Evolutionary conservation across 257 asterid species (phyloP), one percentile per base, ranked within the genome.

Genomic region (Solanum etuberosum): DNA sequence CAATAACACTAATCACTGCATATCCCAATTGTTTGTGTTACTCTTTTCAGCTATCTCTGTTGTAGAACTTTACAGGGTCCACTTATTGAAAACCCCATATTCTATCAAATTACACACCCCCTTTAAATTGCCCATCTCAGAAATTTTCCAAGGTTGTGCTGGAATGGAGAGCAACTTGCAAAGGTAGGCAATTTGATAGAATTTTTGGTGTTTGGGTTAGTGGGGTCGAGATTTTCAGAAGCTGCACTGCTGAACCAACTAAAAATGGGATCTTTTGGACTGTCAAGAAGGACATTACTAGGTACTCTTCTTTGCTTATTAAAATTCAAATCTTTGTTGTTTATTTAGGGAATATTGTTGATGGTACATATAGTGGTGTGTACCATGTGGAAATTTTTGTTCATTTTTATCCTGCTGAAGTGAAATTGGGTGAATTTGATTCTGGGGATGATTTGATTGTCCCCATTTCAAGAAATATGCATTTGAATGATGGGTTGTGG

Each of bases 121-220:
- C 96, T 51, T 84, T 90, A 2, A 38, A 92, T 31, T 93, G 92
- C 92, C 89, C 91, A 32, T 87, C 92, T 16, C 94, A 54, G 12
- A 87, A 90, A 6, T 94, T 91, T 83, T 87, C 81, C 0, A 91
- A 87, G 74, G 87, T 94, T 91, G 96, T 94, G 42, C 88, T 96
- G 46, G 96, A 94, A 73, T 94, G 98, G 98, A 92, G 86, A 9
- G 96, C 98, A 1, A 85, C 97, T 1, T 82, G 93, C 91, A 91
- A 91, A 81, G 98, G 98, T 38, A 83, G 96, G 46, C 96, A 94
- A 84, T 94, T 94, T 87, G 98, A 96, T 77, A 67, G 98, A 10
- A 94, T 94, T 48, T 94, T 96, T 84, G 98, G 98, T 31, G 89
- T 94, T 78, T 96, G 98, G 98, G 89, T 96, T 35, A 91, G 96